A percentile compares a stretch with the other conserved stretches of the same genome.
Evolutionary conservation across 768 basidiomycete genomes (phyloP).

Genomic region (Paxillus ammoniavirescens): DNA sequence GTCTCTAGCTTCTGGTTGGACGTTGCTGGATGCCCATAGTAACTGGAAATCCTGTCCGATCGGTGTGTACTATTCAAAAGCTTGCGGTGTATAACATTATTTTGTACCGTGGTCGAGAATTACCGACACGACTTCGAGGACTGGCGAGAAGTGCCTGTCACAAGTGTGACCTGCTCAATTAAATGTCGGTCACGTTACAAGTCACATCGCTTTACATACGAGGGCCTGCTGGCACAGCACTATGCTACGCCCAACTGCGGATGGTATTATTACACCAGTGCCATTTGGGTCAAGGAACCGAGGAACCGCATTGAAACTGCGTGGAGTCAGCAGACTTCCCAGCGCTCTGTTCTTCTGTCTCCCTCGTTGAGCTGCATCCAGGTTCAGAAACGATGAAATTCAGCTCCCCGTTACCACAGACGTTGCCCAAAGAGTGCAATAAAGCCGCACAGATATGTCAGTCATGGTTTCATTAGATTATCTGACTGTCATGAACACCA

Average conservation of each 20-base stretch:
- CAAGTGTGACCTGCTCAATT: not conserved
- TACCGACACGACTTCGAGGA: no score
- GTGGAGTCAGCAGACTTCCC: not conserved
- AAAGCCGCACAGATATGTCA: slow-evolving; percentile 88
- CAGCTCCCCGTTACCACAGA: slow-evolving; percentile 49
- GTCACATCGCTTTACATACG: slow-evolving; percentile 17
- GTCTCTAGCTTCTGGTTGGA: slow-evolving; percentile 48
- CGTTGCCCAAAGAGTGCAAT: slow-evolving; percentile 75
- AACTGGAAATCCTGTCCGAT: slow-evolving; percentile 70
- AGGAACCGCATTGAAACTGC: not conserved
- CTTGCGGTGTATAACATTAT: slow-evolving; percentile 2
- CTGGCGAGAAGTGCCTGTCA: no score
- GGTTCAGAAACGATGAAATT: slow-evolving; percentile 40
- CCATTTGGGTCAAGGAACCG: not conserved
- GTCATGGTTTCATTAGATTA: slow-evolving; percentile 20
- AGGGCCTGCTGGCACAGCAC: not conserved
- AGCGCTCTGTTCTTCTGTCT: not conserved
- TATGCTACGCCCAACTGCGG: slow-evolving; percentile 22
- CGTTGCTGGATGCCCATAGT: slow-evolving; percentile 37
- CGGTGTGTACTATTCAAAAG: slow-evolving; percentile 43
- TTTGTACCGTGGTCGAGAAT: no score
- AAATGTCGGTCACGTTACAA: slow-evolving; percentile 17
- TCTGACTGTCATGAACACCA: not conserved
- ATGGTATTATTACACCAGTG: slow-evolving; percentile 1
- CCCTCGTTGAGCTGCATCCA: not conserved